A percentile compares a stretch with the other conserved stretches of the same genome.
phyloP scores from a whole-genome alignment of 768 basidiomycete genomes.

The Termitomyces sp. region DNA sequence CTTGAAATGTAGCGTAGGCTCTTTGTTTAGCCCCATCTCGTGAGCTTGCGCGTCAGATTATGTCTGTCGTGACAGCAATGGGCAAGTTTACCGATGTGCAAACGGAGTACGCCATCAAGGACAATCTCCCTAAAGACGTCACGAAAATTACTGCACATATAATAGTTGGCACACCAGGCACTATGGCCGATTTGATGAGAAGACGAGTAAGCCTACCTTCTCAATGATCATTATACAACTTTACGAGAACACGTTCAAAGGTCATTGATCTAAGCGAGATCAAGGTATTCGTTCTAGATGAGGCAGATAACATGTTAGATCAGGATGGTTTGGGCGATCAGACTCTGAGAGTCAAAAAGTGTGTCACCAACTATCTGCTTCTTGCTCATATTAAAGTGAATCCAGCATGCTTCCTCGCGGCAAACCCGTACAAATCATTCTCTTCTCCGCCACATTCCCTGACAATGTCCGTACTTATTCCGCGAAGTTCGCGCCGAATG shows the following conservation, averaged over 20 bases:
- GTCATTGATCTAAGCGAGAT: conserved; percentile 77
- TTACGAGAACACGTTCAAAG: conserved; percentile 17
- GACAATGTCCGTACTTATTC: conserved; percentile 93
- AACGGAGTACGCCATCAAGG: conserved; percentile 95
- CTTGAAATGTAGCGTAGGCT: conserved; percentile 48
- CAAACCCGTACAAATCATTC: conserved; percentile 73
- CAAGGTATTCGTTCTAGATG: conserved; percentile 94
- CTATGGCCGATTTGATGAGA: conserved; percentile 84
- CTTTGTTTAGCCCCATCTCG: conserved; percentile 97
- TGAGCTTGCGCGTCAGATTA: conserved; percentile 96
- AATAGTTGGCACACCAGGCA: conserved; percentile 95
- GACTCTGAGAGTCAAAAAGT: conserved; percentile 93
- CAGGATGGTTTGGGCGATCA: conserved; percentile 93
- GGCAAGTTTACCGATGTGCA: conserved; percentile 93
- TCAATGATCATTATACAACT: background rate
- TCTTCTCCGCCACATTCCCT: conserved; percentile 98
- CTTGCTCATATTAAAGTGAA: background rate
- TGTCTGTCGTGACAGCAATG: conserved; percentile 91
- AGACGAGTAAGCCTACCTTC: conserved; percentile 38
- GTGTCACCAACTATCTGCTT: conserved; percentile 20
- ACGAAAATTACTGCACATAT: conserved; percentile 81
- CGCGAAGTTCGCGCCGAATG: conserved; percentile 84
- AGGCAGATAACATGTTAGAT: conserved; percentile 99
- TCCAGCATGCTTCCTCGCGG: conserved; percentile 55
- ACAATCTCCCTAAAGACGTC: conserved; percentile 65